phyloP scores from a whole-genome alignment of 2,329 filamentous ascomycete genomes.

The Teratosphaeria destructans region DNA sequence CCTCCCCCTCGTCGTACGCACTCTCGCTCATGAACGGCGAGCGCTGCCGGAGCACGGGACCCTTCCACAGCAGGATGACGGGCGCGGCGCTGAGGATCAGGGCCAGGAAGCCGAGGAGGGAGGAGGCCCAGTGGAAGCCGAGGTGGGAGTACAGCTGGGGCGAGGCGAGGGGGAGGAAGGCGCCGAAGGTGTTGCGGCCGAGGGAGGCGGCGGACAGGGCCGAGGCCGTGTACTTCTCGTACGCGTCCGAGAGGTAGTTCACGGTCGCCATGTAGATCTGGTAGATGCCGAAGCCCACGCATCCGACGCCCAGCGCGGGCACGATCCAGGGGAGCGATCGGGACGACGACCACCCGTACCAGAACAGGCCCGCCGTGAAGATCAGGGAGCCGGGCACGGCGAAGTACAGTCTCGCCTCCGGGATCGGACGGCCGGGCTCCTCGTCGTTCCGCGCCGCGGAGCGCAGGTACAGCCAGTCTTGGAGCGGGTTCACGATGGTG shows the following conservation, averaged over 20 bases:
- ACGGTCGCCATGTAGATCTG: slow-evolving; percentile 40
- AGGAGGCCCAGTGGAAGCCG: slow-evolving; percentile 38
- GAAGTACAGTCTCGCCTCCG: slow-evolving; percentile 33
- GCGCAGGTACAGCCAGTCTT: slow-evolving; percentile 30
- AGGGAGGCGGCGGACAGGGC: slow-evolving; percentile 35
- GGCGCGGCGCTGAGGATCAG: slow-evolving; percentile 26
- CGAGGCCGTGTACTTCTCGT: slow-evolving; percentile 37
- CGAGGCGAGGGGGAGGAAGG: slow-evolving; percentile 36
- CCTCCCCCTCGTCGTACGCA: slow-evolving; percentile 17
- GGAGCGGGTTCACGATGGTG: slow-evolving; percentile 23
- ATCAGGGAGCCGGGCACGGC: slow-evolving; percentile 33
- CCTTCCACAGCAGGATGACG: slow-evolving; percentile 27
- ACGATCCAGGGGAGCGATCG: slow-evolving; percentile 33
- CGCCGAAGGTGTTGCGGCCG: slow-evolving; percentile 36
- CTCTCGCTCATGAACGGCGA: slow-evolving; percentile 22
- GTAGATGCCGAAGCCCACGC: slow-evolving; percentile 44
- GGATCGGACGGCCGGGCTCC: slow-evolving; percentile 19
- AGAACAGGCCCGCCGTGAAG: slow-evolving; percentile 35
- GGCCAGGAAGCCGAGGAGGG: slow-evolving; percentile 33
- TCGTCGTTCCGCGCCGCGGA: slow-evolving; percentile 22
- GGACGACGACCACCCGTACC: slow-evolving; percentile 41
- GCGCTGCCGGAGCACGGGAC: slow-evolving; percentile 15
- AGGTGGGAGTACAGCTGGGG: slow-evolving; percentile 34
- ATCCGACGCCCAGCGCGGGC: slow-evolving; percentile 37
- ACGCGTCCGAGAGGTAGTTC: slow-evolving; percentile 39